Evolutionary conservation across 2,329 filamentous ascomycete species (phyloP).

Genomic region (Aspergillus sp.): DNA sequence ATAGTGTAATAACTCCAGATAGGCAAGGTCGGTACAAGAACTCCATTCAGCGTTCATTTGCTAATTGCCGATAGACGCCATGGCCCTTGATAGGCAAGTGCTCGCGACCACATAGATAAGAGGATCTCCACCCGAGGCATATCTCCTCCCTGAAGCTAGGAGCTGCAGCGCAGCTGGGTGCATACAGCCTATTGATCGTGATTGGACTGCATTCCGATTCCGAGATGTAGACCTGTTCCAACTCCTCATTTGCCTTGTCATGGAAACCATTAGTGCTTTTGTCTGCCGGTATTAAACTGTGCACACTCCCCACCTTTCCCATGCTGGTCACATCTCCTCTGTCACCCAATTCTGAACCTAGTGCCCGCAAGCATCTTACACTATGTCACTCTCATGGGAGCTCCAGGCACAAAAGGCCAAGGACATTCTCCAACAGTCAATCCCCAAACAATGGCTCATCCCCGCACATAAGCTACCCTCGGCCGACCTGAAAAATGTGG

Average conservation of each 20-base stretch:
- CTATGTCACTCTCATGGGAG: constrained; percentile 34
- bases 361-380: background rate
- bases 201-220: constrained; percentile 3
- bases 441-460: constrained; percentile 39
- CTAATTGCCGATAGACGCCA: background rate
- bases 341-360: background rate
- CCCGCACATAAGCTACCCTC: constrained; percentile 31
- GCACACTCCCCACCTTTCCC: background rate
- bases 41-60: background rate
- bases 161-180: background rate
- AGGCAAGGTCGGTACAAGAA: too few relatives aligned
- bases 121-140: background rate
- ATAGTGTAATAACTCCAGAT: too few relatives aligned
- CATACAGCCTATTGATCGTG: background rate
- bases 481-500: constrained; percentile 30
- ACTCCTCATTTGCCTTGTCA: background rate
- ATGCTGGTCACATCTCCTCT: background rate
- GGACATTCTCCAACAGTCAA: constrained; percentile 35
- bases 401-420: constrained; percentile 34
- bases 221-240: background rate
- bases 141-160: background rate
- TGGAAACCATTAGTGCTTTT: background rate
- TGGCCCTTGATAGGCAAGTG: background rate
- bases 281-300: background rate
- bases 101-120: constrained; percentile 5